phyloP scores from a whole-genome alignment of 1,284 basidiomycete species.

The Apiotrichum laibachii region DNA sequence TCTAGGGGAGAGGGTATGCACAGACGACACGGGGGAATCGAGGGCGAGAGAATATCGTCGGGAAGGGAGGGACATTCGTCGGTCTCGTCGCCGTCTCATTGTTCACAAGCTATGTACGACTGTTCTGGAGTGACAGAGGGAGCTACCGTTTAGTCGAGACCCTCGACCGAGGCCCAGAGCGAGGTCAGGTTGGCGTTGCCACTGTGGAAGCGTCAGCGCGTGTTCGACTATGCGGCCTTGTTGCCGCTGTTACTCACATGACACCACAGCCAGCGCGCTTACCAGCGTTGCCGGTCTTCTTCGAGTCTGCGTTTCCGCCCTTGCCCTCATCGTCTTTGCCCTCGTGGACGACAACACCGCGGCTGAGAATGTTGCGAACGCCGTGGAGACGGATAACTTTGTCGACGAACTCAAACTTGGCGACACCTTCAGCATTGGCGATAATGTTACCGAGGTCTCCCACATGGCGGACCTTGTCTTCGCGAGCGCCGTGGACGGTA shows the following conservation, averaged over 20 bases:
- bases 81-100: too few relatives aligned
- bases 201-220: not conserved
- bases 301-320: conserved; percentile 14
- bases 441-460: conserved; percentile 24
- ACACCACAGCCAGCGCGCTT: conserved; percentile 17
- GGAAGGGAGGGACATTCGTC: too few relatives aligned
- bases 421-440: conserved; percentile 11
- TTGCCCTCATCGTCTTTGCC: conserved; percentile 19
- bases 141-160: not conserved
- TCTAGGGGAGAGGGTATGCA: too few relatives aligned
- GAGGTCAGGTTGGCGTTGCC: not conserved
- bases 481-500: conserved; percentile 14
- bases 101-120: too few relatives aligned
- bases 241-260: conserved; percentile 8
- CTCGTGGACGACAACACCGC: conserved; percentile 17
- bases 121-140: not conserved
- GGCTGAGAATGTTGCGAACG: conserved; percentile 10
- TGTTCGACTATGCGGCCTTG: not conserved
- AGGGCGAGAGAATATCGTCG: too few relatives aligned
- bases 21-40: too few relatives aligned
- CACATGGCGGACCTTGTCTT: conserved; percentile 14
- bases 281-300: conserved; percentile 21
- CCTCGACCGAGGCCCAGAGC: too few relatives aligned
- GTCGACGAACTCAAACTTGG: conserved; percentile 12
- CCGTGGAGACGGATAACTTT: conserved; percentile 9